A percentile compares a stretch with the other conserved stretches of the same genome.
These are phyloP conservation scores for Hyphopichia pseudoburtonii DNA, from an alignment of 1,139 yeast genomes.

Conservation along the genomic window DNA sequence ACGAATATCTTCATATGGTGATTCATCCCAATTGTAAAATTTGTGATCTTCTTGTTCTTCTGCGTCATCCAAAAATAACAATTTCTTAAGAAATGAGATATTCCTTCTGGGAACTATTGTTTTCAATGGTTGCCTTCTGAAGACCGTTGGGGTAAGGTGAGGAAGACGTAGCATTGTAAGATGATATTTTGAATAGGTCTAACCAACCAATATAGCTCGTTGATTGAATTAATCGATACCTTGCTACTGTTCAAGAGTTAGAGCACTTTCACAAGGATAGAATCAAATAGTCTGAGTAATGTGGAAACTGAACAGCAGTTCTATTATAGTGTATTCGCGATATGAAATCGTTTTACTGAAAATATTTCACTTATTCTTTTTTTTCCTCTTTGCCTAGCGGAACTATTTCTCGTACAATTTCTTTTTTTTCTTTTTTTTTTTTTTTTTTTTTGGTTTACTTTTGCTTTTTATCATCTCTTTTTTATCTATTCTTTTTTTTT, in stretches of 20 bases:
- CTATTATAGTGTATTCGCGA: no score
- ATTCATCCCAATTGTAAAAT: slow-evolving; percentile 69
- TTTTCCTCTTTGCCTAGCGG: background rate
- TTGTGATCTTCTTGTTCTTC: slow-evolving; percentile 20
- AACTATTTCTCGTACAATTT: slow-evolving; percentile 1
- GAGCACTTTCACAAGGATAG: no score
- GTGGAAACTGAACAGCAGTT: no score
- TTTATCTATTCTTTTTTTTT: no score
- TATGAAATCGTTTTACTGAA: background rate
- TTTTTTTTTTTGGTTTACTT: no score
- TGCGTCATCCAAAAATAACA: slow-evolving; percentile 36
- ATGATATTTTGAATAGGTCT: no score
- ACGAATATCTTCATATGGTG: slow-evolving; percentile 85
- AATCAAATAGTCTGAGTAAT: no score
- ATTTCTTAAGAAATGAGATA: slow-evolving; percentile 39
- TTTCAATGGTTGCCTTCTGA: background rate
- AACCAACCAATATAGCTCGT: no score
- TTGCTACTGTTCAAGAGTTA: no score
- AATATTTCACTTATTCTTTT: background rate
- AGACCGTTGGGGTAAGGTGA: background rate
- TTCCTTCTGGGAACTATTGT: slow-evolving; percentile 15
- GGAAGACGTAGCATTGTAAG: background rate
- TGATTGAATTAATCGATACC: no score
- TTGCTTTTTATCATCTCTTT: no score
- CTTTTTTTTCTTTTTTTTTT: background rate